Evolutionary conservation across 2,329 filamentous ascomycete species (phyloP).

Genomic region (Fusarium torulosum): DNA sequence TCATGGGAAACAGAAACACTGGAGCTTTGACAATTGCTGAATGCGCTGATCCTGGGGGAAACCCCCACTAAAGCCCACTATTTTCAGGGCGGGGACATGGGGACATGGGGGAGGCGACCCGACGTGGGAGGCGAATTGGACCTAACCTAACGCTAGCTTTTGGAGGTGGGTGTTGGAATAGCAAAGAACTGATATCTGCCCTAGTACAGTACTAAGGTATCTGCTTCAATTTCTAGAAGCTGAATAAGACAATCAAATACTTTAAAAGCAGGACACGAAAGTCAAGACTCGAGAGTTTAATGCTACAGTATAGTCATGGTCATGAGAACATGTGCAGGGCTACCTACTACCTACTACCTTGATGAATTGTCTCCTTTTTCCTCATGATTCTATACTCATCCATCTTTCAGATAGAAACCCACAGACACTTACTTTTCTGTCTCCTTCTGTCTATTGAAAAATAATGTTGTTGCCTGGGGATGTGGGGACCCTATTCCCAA

Average conservation of each 20-base stretch:
- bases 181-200: neutral
- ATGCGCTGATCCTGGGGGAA: conserved; percentile 26
- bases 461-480: conserved; percentile 45
- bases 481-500: conserved; percentile 17
- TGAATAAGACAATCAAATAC: conserved; percentile 3
- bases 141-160: neutral
- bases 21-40: conserved; percentile 30
- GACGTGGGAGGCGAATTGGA: conserved; percentile 5
- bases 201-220: neutral
- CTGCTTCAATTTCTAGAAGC: neutral
- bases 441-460: neutral
- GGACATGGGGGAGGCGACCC: conserved; percentile 28
- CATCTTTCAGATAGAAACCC: neutral
- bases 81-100: conserved; percentile 13
- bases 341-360: neutral
- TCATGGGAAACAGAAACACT: conserved; percentile 29
- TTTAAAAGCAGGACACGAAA: neutral
- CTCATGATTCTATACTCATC: neutral
- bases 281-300: neutral
- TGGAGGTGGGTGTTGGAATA: conserved; percentile 9
- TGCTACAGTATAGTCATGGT: neutral
- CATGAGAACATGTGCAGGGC: too few species aligned
- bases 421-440: neutral
- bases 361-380: neutral
- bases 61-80: conserved; percentile 41